phyloP scores from a whole-genome alignment of 1,284 basidiomycete species.

The Cryptococcus maquisensis region DNA sequence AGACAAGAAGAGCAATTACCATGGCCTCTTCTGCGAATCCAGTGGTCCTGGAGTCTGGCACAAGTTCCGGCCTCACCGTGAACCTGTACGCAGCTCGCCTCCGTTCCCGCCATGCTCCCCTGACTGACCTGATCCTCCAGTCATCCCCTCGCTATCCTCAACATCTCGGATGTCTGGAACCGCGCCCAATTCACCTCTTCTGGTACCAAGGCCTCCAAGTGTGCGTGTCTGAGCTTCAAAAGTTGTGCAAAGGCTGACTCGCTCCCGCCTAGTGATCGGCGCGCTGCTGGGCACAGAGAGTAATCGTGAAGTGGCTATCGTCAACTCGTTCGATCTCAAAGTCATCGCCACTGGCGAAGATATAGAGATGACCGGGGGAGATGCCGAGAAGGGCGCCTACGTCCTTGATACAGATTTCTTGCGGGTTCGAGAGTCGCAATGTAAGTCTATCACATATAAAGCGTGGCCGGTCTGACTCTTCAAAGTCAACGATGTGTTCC shows the following conservation, averaged over 20 bases:
- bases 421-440: conserved; percentile 78
- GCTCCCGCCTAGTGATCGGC: conserved; percentile 66
- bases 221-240: conserved; percentile 6
- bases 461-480: conserved; percentile 1
- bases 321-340: conserved; percentile 91
- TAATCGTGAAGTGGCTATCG: conserved; percentile 90
- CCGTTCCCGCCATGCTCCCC: neutral
- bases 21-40: neutral
- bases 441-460: conserved; percentile 53
- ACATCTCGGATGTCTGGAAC: conserved; percentile 92
- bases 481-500: conserved; percentile 95
- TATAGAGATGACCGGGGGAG: conserved; percentile 27
- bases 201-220: conserved; percentile 5
- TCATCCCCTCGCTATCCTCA: conserved; percentile 92
- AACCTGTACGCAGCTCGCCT: conserved; percentile 30
- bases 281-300: conserved; percentile 91
- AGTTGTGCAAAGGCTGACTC: neutral
- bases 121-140: conserved; percentile 52
- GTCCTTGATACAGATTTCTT: conserved; percentile 71
- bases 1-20: too few relatives aligned
- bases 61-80: conserved; percentile 40
- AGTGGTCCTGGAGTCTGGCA: conserved; percentile 2
- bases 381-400: conserved; percentile 41
- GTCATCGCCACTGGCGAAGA: conserved; percentile 16
- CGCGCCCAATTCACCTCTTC: conserved; percentile 56